Evolutionary conservation across 2,329 filamentous ascomycete species (phyloP), one percentile per base, ranked within the genome.

Genomic region (Botrytis squamosa): DNA sequence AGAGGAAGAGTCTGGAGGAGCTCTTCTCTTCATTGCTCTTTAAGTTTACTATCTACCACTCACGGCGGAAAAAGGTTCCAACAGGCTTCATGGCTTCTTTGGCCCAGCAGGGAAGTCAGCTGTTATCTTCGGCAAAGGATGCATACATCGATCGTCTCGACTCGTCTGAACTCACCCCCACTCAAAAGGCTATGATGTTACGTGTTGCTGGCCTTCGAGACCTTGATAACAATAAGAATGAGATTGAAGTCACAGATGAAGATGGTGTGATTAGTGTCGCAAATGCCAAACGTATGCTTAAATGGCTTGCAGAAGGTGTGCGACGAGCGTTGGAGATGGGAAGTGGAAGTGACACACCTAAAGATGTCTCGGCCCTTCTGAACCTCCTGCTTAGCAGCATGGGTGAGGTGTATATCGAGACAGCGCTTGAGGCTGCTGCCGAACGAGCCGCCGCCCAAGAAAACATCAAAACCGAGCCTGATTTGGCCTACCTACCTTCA

Each of bases 251-350:
- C 46, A 91, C 92, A 0, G 96, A 98, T 74, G 91, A 95, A 80
- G 95, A 99, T 80, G 96, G 96, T 49, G 87, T 90, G 73, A 85
- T 98, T 40, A 95, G 91, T 77, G 86, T 97, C 7, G 86, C 90
- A n/a, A 94, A 93, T 81, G 93, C 95, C n/a, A 98, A 98, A 84
- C 89, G 96, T 73, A 99, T 99, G 95, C 88, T 99, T 75, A 97
- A 93, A 81, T 99, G 96, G 96, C 85, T 99, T 59, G 96, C 96
- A 3, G 96, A 99, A 85, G 94, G 93, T 75, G 95, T 99, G 38
- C 93, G 96, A 57, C 88, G 96, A 76, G 94, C 94, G 0, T 86
- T 99, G 16, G 96, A 99, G 82, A 86, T 99, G n/a, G 94, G 93
- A 38, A 92, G 93, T 38, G 91, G 91, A 70, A 92, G 88, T 73